These are phyloP conservation scores for Ceratocystis destructans DNA, from an alignment of 2,329 filamentous ascomycete species.

Conservation along the genomic window DNA sequence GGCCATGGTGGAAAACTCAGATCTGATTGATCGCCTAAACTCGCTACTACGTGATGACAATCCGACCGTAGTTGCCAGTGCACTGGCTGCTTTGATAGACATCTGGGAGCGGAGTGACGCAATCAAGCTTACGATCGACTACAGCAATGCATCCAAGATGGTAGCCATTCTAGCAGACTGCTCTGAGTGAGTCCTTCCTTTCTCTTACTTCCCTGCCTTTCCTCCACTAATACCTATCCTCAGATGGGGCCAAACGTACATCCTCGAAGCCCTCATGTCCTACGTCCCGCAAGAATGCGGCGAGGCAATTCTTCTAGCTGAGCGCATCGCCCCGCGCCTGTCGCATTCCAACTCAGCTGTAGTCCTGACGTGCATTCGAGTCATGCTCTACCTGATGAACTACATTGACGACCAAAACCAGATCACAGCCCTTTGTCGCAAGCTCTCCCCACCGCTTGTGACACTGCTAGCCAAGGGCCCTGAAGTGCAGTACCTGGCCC, in stretches of 20 bases:
- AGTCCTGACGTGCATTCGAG: conserved; percentile 87
- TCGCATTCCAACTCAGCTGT: conserved; percentile 96
- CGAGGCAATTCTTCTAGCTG: conserved; percentile 79
- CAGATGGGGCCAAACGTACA: conserved; percentile 92
- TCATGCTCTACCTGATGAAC: conserved; percentile 96
- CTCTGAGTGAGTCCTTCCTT: conserved; percentile 44
- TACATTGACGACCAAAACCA: conserved; percentile 90
- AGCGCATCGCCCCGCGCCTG: conserved; percentile 85
- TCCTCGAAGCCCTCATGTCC: conserved; percentile 92
- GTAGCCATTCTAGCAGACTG: conserved; percentile 92
- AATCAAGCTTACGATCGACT: conserved; percentile 97
- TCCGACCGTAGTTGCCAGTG: conserved; percentile 90
- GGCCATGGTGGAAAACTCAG: conserved; percentile 75
- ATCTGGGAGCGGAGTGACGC: conserved; percentile 97
- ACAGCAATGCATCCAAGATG: conserved; percentile 94
- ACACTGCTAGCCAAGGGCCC: conserved; percentile 91
- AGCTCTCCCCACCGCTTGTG: conserved; percentile 86
- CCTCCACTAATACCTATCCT: background rate
- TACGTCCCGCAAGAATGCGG: conserved; percentile 86
- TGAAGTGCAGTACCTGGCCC: conserved; percentile 93
- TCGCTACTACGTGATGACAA: conserved; percentile 86
- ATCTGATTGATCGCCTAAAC: conserved; percentile 86
- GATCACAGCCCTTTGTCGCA: conserved; percentile 73
- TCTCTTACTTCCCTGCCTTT: background rate
- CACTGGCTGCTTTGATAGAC: conserved; percentile 81